A percentile compares a stretch with the other conserved stretches of the same genome.
These are phyloP conservation scores for Penicillium expansum DNA, from an alignment of 2,329 filamentous ascomycete species.

Conservation along the genomic window DNA sequence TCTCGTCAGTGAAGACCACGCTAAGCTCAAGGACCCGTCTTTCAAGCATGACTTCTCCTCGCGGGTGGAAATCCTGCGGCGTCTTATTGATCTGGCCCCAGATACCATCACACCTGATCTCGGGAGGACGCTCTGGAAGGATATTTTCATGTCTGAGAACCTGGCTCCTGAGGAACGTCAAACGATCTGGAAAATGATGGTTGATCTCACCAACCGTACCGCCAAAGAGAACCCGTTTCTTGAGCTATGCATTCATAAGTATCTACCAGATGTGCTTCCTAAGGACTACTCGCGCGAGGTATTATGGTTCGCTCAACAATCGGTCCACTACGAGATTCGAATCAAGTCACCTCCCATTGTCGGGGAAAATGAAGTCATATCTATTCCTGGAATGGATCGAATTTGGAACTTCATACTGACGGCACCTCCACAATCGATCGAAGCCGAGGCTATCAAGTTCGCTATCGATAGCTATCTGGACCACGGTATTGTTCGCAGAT, in stretches of 20 bases:
- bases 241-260: conserved; percentile 44
- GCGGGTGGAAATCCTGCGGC: conserved; percentile 57
- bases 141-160: conserved; percentile 65
- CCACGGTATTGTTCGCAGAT: conserved; percentile 41
- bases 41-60: conserved; percentile 49
- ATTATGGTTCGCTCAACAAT: conserved; percentile 44
- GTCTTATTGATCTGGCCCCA: conserved; percentile 61
- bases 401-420: conserved; percentile 81
- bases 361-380: conserved; percentile 40
- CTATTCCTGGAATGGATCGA: conserved; percentile 59
- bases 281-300: conserved; percentile 40
- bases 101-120: conserved; percentile 61
- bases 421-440: conserved; percentile 63
- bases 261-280: conserved; percentile 41
- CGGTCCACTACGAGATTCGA: conserved; percentile 50
- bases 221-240: conserved; percentile 40
- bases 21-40: conserved; percentile 40
- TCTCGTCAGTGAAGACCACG: conserved; percentile 46
- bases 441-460: conserved; percentile 64
- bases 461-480: conserved; percentile 74
- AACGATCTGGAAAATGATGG: conserved; percentile 68
- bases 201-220: conserved; percentile 30
- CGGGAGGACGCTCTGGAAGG: conserved; percentile 66
- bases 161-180: conserved; percentile 61
- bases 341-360: conserved; percentile 54